These are phyloP conservation scores for Pholiota microspora DNA, from an alignment of 768 basidiomycete species.

Conservation along the genomic window DNA sequence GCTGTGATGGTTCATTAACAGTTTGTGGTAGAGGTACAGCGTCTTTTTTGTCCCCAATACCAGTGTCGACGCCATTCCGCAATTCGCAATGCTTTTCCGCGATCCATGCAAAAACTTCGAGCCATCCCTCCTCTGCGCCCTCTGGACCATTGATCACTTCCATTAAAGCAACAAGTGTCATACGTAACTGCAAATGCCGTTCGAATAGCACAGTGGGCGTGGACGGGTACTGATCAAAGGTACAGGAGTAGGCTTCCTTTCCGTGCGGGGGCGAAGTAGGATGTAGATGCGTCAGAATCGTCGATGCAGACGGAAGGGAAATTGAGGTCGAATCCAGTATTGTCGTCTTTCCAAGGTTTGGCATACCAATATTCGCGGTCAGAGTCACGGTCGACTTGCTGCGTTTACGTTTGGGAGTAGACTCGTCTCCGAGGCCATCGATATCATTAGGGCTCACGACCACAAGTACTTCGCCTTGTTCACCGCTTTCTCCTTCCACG, in stretches of 20 bases:
- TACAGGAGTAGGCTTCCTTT: slow-evolving; percentile 7
- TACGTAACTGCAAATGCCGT: slow-evolving; percentile 77
- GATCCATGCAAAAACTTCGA: slow-evolving; percentile 86
- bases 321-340: slow-evolving; percentile 16
- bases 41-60: slow-evolving; percentile 17
- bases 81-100: slow-evolving; percentile 44
- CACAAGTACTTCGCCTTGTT: slow-evolving; percentile 3
- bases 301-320: slow-evolving; percentile 36
- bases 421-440: neutral
- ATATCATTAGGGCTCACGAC: neutral
- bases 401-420: neutral
- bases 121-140: slow-evolving; percentile 74
- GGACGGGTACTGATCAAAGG: slow-evolving; percentile 31
- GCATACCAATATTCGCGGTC: neutral
- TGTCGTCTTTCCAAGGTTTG: neutral
- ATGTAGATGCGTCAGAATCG: slow-evolving; percentile 16
- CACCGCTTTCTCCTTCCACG: slow-evolving; percentile 16
- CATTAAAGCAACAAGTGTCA: slow-evolving; percentile 78
- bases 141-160: slow-evolving; percentile 88
- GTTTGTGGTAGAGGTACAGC: neutral
- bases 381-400: slow-evolving; percentile 1
- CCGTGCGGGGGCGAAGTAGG: neutral
- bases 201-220: slow-evolving; percentile 66
- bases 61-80: neutral
- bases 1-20: neutral